Percentiles rank a stretch among this genome's conserved stretches.
These are phyloP conservation scores for Monosporozyma yasuniensis DNA, from an alignment of 805 yeast genomes.

Conservation along the genomic window DNA sequence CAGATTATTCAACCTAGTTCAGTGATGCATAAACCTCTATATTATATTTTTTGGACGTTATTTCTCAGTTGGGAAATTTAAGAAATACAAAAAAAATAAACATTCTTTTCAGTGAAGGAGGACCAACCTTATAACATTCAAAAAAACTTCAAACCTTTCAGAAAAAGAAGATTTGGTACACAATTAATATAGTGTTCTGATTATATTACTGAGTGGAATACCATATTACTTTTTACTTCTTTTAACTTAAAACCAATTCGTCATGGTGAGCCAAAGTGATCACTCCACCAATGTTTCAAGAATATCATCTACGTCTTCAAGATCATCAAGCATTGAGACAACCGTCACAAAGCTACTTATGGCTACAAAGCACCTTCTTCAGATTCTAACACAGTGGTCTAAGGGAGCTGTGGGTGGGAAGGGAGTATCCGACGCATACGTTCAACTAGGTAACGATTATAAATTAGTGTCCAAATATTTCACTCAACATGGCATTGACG, in stretches of 20 bases:
- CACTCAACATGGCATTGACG: constrained; percentile 67
- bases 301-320: constrained; percentile 8
- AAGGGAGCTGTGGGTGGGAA: constrained; percentile 65
- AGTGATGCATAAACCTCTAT: not conserved
- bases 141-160: not conserved
- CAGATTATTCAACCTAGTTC: too few relatives aligned
- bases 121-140: too few relatives aligned
- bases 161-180: not conserved
- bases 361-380: constrained; percentile 82
- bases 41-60: not conserved
- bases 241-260: not conserved
- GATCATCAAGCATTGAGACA: constrained; percentile 51
- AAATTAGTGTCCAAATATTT: constrained; percentile 78
- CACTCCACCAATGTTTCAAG: constrained; percentile 3
- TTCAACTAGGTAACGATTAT: constrained; percentile 87
- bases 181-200: not conserved
- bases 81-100: not conserved
- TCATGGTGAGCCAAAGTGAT: constrained; percentile 2
- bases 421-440: constrained; percentile 85
- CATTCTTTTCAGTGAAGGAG: not conserved
- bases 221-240: not conserved
- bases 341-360: constrained; percentile 72
- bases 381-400: constrained; percentile 86
- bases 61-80: not conserved
- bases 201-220: not conserved